phyloP scores from a whole-genome alignment of 352 stramenopile genomes.

The Globisporangium barbulae region DNA sequence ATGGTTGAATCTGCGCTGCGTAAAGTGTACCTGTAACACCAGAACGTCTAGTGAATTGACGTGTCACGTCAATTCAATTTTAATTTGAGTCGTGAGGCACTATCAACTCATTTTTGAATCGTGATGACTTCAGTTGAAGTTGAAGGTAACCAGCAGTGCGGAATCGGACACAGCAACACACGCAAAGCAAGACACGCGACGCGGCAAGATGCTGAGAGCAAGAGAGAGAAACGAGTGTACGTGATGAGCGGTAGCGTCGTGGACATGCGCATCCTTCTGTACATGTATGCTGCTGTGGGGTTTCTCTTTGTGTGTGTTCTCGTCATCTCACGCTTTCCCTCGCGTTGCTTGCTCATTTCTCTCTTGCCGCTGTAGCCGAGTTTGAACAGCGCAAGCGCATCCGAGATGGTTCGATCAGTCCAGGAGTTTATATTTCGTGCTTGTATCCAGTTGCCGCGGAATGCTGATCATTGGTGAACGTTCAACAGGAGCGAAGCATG shows the following conservation, averaged over 20 bases:
- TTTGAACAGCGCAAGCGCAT: constrained; percentile 8
- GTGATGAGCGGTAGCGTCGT: not conserved
- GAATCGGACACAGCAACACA: not conserved
- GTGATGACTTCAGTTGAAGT: constrained; percentile 6
- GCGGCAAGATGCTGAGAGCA: constrained; percentile 6
- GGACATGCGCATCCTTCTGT: not conserved
- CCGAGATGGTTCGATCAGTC: constrained; percentile 4
- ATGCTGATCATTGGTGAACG: not conserved
- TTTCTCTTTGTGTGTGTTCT: not conserved
- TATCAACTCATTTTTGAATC: constrained; percentile 11
- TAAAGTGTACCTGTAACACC: not conserved
- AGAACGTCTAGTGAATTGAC: not conserved
- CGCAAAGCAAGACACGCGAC: not conserved
- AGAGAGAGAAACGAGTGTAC: not conserved
- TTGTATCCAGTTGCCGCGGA: too few species aligned
- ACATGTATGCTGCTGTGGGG: not conserved
- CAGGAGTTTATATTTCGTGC: not conserved
- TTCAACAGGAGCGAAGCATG: not conserved
- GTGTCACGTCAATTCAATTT: not conserved
- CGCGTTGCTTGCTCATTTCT: too few species aligned
- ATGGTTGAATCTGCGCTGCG: not conserved
- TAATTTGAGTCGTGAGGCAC: not conserved
- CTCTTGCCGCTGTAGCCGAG: not conserved
- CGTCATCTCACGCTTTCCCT: not conserved
- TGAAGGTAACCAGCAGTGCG: constrained; percentile 1